Evolutionary conservation across 192 early-diverging fungal species (phyloP).

Genomic region (Umbelopsis sp.): DNA sequence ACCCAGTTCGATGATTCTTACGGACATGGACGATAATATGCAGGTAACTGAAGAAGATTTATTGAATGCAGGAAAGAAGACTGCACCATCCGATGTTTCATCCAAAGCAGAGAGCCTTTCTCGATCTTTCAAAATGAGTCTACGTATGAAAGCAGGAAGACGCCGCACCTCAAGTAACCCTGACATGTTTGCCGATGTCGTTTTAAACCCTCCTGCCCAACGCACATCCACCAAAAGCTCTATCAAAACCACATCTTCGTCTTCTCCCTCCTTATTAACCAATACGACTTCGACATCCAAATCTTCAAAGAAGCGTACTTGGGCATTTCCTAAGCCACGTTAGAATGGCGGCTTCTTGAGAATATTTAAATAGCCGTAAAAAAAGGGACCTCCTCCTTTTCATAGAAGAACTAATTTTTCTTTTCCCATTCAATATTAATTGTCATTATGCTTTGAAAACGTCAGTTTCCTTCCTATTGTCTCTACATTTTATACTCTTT

Average conservation of each 20-base stretch:
- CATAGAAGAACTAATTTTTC: neutral
- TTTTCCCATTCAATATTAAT: neutral
- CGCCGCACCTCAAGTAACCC: conserved; percentile 8
- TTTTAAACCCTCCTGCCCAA: neutral
- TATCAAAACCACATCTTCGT: neutral
- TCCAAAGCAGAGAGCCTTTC: conserved; percentile 36
- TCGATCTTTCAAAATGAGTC: conserved; percentile 33
- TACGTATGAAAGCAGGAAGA: conserved; percentile 23
- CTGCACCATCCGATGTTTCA: conserved; percentile 10
- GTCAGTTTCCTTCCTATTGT: neutral
- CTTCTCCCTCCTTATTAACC: neutral
- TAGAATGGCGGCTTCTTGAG: neutral
- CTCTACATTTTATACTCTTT: neutral
- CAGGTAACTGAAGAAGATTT: neutral
- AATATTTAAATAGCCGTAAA: neutral
- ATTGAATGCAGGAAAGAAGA: conserved; percentile 5
- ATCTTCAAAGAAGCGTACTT: neutral
- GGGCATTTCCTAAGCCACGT: neutral
- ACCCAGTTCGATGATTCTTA: conserved; percentile 10
- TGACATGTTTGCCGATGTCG: neutral
- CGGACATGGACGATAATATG: neutral
- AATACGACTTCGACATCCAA: neutral
- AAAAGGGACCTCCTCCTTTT: too few species aligned
- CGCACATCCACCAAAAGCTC: neutral
- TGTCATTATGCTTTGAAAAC: neutral